Percentiles rank a stretch among this genome's conserved stretches.
phyloP scores from a whole-genome alignment of 805 yeast species.

The Yamadazyma takamatsuzukensis region DNA sequence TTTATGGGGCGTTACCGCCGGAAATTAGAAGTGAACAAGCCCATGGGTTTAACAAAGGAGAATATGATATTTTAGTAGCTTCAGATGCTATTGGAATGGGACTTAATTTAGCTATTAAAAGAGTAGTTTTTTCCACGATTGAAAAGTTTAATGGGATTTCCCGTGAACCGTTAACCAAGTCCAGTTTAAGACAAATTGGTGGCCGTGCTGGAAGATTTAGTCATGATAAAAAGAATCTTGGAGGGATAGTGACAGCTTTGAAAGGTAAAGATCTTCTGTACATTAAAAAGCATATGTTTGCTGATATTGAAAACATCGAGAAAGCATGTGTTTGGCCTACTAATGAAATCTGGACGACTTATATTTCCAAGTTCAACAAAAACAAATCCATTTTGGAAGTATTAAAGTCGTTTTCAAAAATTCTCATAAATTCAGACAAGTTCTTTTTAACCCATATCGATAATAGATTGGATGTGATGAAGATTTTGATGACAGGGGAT shows the following conservation, averaged over 20 bases:
- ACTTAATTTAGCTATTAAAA: conserved; percentile 73
- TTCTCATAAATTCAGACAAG: conserved; percentile 4
- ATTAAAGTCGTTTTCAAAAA: conserved; percentile 5
- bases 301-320: conserved; percentile 48
- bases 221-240: conserved; percentile 30
- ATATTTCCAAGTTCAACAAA: conserved; percentile 58
- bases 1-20: conserved; percentile 95
- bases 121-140: conserved; percentile 70
- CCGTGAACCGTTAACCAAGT: conserved; percentile 46
- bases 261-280: conserved; percentile 38
- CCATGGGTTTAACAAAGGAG: conserved; percentile 68
- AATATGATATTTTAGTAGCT: conserved; percentile 81
- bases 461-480: conserved; percentile 8
- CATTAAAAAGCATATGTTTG: conserved; percentile 45
- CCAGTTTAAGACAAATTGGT: conserved; percentile 86
- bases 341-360: conserved; percentile 60
- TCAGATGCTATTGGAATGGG: conserved; percentile 99
- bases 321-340: conserved; percentile 83
- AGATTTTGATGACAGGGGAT: conserved; percentile 37
- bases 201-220: conserved; percentile 91
- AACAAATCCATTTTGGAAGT: conserved; percentile 4
- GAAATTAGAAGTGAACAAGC: conserved; percentile 90
- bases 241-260: conserved; percentile 54
- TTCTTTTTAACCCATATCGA: conserved; percentile 10
- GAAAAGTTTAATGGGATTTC: conserved; percentile 67